Conservation (phyloP, 768 basidiomycete species). For the Agaricus bisporus region DNA sequence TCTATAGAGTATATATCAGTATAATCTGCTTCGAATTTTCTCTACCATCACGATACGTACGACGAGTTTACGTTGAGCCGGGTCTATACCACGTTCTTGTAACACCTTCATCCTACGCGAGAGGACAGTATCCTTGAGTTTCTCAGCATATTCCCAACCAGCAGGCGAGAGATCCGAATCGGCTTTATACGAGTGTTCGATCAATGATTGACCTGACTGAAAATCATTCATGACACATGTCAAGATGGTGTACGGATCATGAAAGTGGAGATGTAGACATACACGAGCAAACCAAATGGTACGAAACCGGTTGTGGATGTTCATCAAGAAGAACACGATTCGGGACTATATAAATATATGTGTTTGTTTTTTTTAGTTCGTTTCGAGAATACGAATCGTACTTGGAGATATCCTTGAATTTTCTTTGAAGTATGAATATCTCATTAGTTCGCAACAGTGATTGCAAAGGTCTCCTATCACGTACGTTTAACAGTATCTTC, state of each 20-base stretch:
- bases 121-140: slow-evolving; percentile 84
- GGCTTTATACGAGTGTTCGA: slow-evolving; percentile 98
- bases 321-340: slow-evolving; percentile 99
- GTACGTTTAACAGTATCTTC: slow-evolving; percentile 89
- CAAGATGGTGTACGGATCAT: neutral
- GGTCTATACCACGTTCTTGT: slow-evolving; percentile 62
- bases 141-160: slow-evolving; percentile 93
- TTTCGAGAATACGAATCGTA: slow-evolving; percentile 19
- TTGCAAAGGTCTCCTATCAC: slow-evolving; percentile 16
- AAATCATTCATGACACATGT: neutral
- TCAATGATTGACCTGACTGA: slow-evolving; percentile 95
- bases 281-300: slow-evolving; percentile 97
- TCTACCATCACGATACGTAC: slow-evolving; percentile 33
- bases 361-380: neutral
- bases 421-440: slow-evolving; percentile 34
- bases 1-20: slow-evolving; percentile 37
- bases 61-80: slow-evolving; percentile 55
- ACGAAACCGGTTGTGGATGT: slow-evolving; percentile 90
- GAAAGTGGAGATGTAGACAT: slow-evolving; percentile 20
- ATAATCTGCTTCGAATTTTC: neutral
- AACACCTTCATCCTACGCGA: slow-evolving; percentile 74
- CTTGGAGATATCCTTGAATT: slow-evolving; percentile 86
- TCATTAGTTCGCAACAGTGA: neutral
- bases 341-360: slow-evolving; percentile 51
- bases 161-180: slow-evolving; percentile 94